A percentile compares a stretch with the other conserved stretches of the same genome.
Conservation (phyloP, 2,329 filamentous ascomycete species). For the Cryphonectria naterciae region DNA sequence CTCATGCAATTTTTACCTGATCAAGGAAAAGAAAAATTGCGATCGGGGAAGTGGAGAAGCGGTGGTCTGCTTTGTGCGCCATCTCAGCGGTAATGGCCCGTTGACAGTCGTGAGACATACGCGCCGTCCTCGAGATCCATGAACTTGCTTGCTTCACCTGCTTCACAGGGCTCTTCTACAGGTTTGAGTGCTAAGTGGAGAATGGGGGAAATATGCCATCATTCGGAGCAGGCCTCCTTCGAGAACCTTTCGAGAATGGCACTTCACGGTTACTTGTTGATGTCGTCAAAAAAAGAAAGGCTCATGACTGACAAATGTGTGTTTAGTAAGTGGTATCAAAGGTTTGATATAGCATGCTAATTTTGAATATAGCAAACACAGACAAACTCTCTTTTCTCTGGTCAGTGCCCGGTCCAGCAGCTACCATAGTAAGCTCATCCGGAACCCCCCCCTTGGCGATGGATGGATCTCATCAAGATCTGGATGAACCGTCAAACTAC, state of each 20-base stretch:
- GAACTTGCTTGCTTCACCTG: neutral
- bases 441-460: conserved; percentile 19
- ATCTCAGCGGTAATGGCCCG: neutral
- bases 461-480: conserved; percentile 21
- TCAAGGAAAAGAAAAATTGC: neutral
- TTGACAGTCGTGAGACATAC: neutral
- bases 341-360: neutral
- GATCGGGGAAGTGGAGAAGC: neutral
- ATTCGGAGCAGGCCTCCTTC: neutral
- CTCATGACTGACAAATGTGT: neutral
- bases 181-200: neutral
- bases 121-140: neutral
- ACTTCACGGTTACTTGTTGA: neutral
- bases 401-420: neutral
- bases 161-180: neutral
- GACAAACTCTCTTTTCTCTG: neutral
- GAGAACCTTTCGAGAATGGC: neutral
- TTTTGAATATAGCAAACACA: neutral
- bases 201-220: neutral
- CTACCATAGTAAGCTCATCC: neutral
- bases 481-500: conserved; percentile 12
- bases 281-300: neutral
- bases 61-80: neutral
- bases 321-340: neutral
- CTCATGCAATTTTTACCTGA: neutral